Conservation (phyloP, 2,329 filamentous ascomycete species). For the Lasiodiplodia sp. region DNA sequence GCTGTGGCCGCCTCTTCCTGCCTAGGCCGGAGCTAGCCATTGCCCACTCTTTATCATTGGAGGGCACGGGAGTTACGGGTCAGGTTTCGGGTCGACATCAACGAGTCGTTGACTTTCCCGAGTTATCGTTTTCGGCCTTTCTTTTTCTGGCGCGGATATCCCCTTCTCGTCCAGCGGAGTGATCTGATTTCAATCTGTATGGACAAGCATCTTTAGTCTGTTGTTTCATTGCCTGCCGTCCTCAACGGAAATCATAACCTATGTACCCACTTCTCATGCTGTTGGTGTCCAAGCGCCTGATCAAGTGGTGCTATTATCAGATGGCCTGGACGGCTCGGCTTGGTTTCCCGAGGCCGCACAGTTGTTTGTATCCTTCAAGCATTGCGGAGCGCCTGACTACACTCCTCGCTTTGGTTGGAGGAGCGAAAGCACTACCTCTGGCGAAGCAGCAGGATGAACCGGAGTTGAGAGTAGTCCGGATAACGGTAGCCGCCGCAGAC, state of each 20-base stretch:
- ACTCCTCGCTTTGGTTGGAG: slow-evolving; percentile 4
- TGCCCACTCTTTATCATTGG: slow-evolving; percentile 1
- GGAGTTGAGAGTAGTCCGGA: slow-evolving; percentile 8
- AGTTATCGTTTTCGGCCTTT: slow-evolving; percentile 12
- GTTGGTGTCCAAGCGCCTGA: slow-evolving; percentile 2
- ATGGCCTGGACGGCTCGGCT: slow-evolving; percentile 4
- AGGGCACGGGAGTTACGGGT: slow-evolving; percentile 11
- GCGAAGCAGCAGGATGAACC: neutral
- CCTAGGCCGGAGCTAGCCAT: neutral
- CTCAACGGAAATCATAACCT: neutral
- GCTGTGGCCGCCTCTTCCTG: slow-evolving; percentile 2
- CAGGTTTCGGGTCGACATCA: slow-evolving; percentile 4
- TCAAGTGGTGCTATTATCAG: neutral
- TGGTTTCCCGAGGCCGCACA: neutral
- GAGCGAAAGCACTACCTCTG: neutral
- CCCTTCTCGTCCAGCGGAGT: neutral
- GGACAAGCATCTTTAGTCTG: neutral
- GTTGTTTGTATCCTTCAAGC: slow-evolving; percentile 1
- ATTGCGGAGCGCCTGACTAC: neutral
- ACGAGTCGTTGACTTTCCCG: slow-evolving; percentile 17
- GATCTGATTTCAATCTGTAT: neutral
- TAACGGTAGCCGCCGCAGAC: slow-evolving; percentile 12
- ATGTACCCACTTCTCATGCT: neutral
- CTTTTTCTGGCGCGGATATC: neutral
- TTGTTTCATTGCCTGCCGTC: neutral